phyloP scores from a whole-genome alignment of 805 yeast genomes.

The Schizosaccharomyces japonicus region DNA sequence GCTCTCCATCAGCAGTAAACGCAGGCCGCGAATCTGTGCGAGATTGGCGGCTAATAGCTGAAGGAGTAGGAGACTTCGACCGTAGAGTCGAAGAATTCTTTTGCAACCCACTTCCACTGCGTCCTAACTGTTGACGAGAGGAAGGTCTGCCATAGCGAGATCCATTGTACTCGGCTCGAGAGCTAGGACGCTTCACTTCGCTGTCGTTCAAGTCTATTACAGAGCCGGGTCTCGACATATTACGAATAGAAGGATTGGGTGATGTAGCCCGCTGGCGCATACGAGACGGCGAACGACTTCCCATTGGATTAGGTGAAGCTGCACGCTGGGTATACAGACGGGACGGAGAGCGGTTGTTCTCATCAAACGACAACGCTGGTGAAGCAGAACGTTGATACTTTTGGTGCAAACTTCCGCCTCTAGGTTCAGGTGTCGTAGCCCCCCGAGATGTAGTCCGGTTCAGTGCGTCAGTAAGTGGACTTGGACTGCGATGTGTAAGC shows the following conservation, averaged over 20 bases:
- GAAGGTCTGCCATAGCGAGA: neutral
- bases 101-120: neutral
- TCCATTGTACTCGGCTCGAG: too few species aligned
- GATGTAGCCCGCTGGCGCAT: neutral
- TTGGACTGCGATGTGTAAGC: neutral
- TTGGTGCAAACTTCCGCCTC: too few species aligned
- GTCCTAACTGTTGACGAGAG: too few species aligned
- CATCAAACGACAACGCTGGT: neutral
- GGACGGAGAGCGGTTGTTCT: neutral
- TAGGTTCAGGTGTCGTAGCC: too few species aligned
- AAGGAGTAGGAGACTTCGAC: neutral
- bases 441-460: neutral
- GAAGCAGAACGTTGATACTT: neutral
- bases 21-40: neutral
- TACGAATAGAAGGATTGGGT: neutral
- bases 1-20: slow-evolving; percentile 30
- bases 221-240: neutral
- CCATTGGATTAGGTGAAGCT: neutral
- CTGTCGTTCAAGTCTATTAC: too few species aligned
- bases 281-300: neutral
- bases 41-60: neutral
- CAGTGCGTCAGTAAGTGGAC: neutral
- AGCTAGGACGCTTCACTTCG: too few species aligned
- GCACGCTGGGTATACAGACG: neutral
- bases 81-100: neutral